Conservation (phyloP, 139 green algal genomes). For the Chlamydomonas incerta region DNA sequence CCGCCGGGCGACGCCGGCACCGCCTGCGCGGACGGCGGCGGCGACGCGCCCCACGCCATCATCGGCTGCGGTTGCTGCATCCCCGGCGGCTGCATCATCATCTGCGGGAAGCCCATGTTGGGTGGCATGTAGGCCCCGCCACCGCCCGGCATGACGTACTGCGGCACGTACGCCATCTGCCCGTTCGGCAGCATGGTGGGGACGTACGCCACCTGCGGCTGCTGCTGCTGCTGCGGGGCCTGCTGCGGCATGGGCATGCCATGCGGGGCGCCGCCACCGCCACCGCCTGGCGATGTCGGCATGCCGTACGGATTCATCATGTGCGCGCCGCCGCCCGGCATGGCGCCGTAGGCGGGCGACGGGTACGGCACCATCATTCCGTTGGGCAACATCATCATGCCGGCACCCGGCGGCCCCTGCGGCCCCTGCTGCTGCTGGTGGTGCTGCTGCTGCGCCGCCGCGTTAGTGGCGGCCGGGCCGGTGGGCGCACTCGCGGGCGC, state of each 20-base stretch:
- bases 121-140: not conserved
- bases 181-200: constrained; percentile 47
- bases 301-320: not conserved
- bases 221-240: constrained; percentile 2
- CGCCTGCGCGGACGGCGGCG: not conserved
- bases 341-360: no score
- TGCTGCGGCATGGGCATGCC: not conserved
- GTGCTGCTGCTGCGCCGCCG: constrained; percentile 14
- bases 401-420: not conserved
- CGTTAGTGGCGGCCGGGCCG: not conserved
- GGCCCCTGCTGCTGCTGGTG: no score
- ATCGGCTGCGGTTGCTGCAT: not conserved
- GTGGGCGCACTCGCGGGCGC: constrained; percentile 8
- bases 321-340: no score
- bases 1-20: not conserved
- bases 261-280: not conserved
- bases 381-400: not conserved
- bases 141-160: constrained; percentile 14
- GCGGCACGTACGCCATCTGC: constrained; percentile 54
- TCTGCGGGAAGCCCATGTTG: not conserved
- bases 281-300: no score
- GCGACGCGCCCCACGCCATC: not conserved
- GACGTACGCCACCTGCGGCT: constrained; percentile 48
- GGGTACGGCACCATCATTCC: not conserved
- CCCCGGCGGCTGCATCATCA: not conserved